A percentile compares a stretch with the other conserved stretches of the same genome.
phyloP scores from a whole-genome alignment of 495 filamentous ascomycete genomes.

The Talaromyces stipitatus region DNA sequence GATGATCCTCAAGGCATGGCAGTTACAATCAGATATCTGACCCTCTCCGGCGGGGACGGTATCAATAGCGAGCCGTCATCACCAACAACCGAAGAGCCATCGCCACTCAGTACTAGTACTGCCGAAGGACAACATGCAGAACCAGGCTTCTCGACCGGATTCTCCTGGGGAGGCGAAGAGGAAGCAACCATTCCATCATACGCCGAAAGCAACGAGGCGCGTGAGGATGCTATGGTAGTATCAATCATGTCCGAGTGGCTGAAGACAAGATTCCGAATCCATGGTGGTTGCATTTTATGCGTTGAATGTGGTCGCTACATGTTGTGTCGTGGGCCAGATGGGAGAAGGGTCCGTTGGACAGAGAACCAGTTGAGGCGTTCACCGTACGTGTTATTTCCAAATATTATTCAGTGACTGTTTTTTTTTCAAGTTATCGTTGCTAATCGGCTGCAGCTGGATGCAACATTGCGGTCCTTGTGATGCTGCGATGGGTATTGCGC shows the following conservation, averaged over 20 bases:
- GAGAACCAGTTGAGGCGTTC: neutral
- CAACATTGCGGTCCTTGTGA: conserved; percentile 1
- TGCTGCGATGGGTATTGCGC: neutral
- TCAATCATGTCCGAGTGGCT: neutral
- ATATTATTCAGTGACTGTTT: neutral
- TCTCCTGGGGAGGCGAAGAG: neutral
- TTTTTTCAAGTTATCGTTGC: neutral
- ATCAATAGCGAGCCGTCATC: conserved; percentile 1
- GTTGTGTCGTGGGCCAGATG: neutral
- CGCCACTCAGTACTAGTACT: too few species aligned
- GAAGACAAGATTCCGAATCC: neutral
- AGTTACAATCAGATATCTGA: neutral
- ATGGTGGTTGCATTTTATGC: neutral
- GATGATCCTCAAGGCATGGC: neutral
- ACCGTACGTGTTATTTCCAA: neutral
- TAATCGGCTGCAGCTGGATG: neutral
- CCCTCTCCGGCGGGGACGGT: neutral
- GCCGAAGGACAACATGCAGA: neutral
- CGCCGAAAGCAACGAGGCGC: neutral
- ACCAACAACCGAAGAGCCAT: neutral
- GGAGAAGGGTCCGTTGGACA: neutral
- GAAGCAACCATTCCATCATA: neutral
- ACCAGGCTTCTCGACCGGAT: neutral
- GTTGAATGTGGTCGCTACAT: conserved; percentile 3
- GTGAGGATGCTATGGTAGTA: neutral